Conservation (phyloP, 768 basidiomycete species). For the Phaffia tasmanica region DNA sequence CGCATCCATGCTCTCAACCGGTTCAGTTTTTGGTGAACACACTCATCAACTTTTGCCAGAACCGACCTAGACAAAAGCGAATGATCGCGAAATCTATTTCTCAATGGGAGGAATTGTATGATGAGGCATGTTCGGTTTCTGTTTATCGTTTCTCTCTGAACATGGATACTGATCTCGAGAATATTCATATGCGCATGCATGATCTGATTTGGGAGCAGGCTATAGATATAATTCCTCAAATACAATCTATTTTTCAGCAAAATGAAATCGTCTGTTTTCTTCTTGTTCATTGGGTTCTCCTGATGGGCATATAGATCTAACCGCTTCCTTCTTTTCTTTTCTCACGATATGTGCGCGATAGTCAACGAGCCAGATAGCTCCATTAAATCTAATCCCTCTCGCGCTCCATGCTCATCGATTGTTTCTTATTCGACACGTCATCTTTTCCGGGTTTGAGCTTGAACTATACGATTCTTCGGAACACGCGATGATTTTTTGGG, state of each 20-base stretch:
- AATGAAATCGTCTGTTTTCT: conserved; percentile 8
- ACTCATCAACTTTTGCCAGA: conserved; percentile 16
- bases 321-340: neutral
- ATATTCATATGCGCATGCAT: neutral
- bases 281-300: neutral
- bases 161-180: neutral
- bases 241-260: neutral
- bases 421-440: conserved; percentile 12
- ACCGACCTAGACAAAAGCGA: conserved; percentile 20
- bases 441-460: conserved; percentile 23
- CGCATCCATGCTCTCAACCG: neutral
- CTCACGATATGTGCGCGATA: neutral
- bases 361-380: neutral
- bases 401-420: conserved; percentile 18
- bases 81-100: conserved; percentile 12
- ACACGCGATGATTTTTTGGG: conserved; percentile 19
- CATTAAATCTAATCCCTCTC: conserved; percentile 13
- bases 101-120: conserved; percentile 24
- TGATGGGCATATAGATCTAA: neutral
- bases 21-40: conserved; percentile 22
- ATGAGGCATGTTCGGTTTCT: conserved; percentile 14
- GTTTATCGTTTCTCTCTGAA: neutral
- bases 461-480: conserved; percentile 14
- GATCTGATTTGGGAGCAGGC: conserved; percentile 2
- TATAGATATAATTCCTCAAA: conserved; percentile 2